Conservation (phyloP, 768 basidiomycete species). For the Tulasnella sp. region DNA sequence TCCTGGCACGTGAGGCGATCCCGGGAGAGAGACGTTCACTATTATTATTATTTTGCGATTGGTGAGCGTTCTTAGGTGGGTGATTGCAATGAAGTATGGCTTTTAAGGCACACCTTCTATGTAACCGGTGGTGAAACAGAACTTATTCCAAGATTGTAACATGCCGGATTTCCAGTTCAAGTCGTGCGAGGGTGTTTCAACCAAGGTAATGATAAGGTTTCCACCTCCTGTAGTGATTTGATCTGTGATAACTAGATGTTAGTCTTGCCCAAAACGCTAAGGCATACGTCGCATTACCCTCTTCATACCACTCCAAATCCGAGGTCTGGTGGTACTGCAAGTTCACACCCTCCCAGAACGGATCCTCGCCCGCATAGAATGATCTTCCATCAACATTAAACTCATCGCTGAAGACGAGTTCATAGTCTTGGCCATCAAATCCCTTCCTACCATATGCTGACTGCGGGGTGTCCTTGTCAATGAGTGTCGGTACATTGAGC, state of each 20-base stretch:
- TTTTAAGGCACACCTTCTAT: constrained; percentile 42
- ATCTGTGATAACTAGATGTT: constrained; percentile 30
- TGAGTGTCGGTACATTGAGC: constrained; percentile 54
- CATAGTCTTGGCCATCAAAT: constrained; percentile 63
- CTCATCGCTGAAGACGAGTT: constrained; percentile 83
- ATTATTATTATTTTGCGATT: not conserved
- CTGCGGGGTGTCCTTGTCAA: constrained; percentile 69
- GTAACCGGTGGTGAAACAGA: constrained; percentile 90
- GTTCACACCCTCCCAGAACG: constrained; percentile 78
- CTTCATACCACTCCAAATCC: constrained; percentile 75
- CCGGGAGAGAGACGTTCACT: constrained; percentile 65
- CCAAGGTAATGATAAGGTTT: constrained; percentile 70
- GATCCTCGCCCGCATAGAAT: constrained; percentile 74
- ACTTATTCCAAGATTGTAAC: constrained; percentile 84
- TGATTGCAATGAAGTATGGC: not conserved
- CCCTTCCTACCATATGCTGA: constrained; percentile 48
- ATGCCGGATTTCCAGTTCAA: constrained; percentile 68
- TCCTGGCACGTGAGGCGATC: constrained; percentile 47
- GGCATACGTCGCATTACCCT: constrained; percentile 3
- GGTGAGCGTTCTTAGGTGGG: not conserved
- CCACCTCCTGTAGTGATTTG: constrained; percentile 67
- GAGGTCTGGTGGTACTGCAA: constrained; percentile 70
- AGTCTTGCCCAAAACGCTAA: not conserved
- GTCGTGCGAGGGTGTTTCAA: constrained; percentile 57
- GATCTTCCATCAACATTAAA: constrained; percentile 64